phyloP scores from a whole-genome alignment of 306 rosid genomes.

The Sicyos edulis region DNA sequence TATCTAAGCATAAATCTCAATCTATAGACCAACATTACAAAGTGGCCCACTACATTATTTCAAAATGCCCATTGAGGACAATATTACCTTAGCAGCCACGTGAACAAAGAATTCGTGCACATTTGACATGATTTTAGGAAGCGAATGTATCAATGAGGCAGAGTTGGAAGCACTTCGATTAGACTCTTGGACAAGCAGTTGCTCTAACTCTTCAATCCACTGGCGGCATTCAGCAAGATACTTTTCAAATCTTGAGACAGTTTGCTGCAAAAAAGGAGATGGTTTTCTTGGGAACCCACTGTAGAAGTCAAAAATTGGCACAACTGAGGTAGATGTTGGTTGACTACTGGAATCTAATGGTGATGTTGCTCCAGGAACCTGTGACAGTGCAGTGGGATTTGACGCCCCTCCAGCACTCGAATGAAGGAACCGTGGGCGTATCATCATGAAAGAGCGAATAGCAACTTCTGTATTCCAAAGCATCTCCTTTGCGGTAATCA shows the following conservation, averaged over 20 bases:
- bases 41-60: neutral
- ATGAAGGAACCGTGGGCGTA: conserved; percentile 78
- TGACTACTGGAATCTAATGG: conserved; percentile 50
- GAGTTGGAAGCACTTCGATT: conserved; percentile 52
- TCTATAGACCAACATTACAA: neutral
- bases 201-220: conserved; percentile 96
- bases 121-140: conserved; percentile 91
- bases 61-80: conserved; percentile 12
- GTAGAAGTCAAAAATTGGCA: conserved; percentile 88
- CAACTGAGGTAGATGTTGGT: conserved; percentile 48
- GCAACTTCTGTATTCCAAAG: conserved; percentile 85
- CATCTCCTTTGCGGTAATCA: conserved; percentile 71
- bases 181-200: conserved; percentile 58
- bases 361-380: conserved; percentile 46
- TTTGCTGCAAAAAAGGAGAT: conserved; percentile 78
- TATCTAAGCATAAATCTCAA: neutral
- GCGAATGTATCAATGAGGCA: conserved; percentile 75
- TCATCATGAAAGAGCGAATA: conserved; percentile 87
- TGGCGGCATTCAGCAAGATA: conserved; percentile 73
- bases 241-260: conserved; percentile 85
- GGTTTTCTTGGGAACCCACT: conserved; percentile 92
- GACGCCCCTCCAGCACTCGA: conserved; percentile 58
- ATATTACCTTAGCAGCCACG: conserved; percentile 84
- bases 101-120: conserved; percentile 94
- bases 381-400: conserved; percentile 63